Evolutionary conservation across 306 rosid species (phyloP).

Genomic region (Arachis stenosperma): DNA sequence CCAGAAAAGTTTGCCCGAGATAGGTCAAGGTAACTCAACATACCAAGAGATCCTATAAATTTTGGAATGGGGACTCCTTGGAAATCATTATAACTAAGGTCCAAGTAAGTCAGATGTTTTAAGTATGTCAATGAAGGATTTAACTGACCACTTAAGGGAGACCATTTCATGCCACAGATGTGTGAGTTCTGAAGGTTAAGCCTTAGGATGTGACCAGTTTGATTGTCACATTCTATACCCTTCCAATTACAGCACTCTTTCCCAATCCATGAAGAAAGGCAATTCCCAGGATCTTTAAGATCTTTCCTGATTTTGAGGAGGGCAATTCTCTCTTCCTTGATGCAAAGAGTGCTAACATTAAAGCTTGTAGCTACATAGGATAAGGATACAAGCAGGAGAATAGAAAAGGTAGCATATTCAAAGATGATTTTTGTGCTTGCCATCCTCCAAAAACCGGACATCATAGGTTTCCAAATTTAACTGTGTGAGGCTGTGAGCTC

Average conservation of each 20-base stretch:
- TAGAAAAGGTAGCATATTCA: background rate
- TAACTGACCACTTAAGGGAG: constrained; percentile 16
- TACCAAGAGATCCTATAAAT: constrained; percentile 7
- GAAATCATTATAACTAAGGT: background rate
- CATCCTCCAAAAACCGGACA: constrained; percentile 7
- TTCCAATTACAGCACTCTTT: constrained; percentile 21
- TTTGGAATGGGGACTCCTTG: background rate
- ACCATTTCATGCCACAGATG: background rate
- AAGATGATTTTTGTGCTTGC: background rate
- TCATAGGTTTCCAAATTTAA: background rate
- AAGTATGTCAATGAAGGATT: constrained; percentile 32
- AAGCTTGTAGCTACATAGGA: background rate
- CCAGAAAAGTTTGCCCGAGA: background rate
- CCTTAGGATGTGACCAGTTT: constrained; percentile 26
- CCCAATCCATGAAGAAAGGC: constrained; percentile 40
- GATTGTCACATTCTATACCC: constrained; percentile 34
- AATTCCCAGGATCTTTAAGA: constrained; percentile 23
- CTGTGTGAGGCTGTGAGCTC: background rate
- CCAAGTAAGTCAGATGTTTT: constrained; percentile 2
- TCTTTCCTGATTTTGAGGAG: constrained; percentile 29
- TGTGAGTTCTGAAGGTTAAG: background rate
- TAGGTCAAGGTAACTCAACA: background rate
- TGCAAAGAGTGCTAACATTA: constrained; percentile 29
- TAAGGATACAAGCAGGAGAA: constrained; percentile 5
- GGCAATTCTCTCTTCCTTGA: constrained; percentile 34